Evolutionary conservation across 768 basidiomycete genomes (phyloP).

Genomic region (Naematelia encephala): DNA sequence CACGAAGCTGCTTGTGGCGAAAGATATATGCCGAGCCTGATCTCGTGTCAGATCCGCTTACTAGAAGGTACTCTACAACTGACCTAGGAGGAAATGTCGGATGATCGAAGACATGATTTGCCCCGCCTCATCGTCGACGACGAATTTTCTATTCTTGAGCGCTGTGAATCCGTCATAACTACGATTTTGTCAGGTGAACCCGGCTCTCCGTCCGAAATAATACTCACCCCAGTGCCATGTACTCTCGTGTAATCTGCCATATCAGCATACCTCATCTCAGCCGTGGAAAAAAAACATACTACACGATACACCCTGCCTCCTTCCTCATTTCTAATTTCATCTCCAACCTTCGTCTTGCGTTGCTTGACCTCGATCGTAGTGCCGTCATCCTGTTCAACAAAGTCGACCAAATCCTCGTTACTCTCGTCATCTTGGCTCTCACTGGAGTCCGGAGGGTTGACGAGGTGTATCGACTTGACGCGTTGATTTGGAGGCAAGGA

Average conservation of each 20-base stretch:
- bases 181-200: no score
- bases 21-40: constrained; percentile 73
- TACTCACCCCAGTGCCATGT: constrained; percentile 57
- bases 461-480: constrained; percentile 60
- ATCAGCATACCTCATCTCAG: constrained; percentile 1
- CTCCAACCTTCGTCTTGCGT: constrained; percentile 42
- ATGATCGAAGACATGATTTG: constrained; percentile 74
- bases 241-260: constrained; percentile 64
- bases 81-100: constrained; percentile 78
- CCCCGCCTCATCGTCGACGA: constrained; percentile 81
- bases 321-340: constrained; percentile 58
- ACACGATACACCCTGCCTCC: constrained; percentile 67
- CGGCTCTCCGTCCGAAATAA: no score
- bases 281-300: constrained; percentile 50
- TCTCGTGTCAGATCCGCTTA: constrained; percentile 2
- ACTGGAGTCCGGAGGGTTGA: constrained; percentile 48
- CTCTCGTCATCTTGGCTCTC: constrained; percentile 37
- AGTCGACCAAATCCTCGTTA: constrained; percentile 40
- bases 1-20: constrained; percentile 57
- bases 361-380: constrained; percentile 44
- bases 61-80: constrained; percentile 3
- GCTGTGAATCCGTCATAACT: constrained; percentile 78
- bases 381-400: constrained; percentile 46
- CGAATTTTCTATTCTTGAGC: constrained; percentile 63
- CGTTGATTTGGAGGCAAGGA: constrained; percentile 66